Base-by-base conservation (phyloP, 1,284 basidiomycete species). In the Moesziomyces antarcticus region DNA sequence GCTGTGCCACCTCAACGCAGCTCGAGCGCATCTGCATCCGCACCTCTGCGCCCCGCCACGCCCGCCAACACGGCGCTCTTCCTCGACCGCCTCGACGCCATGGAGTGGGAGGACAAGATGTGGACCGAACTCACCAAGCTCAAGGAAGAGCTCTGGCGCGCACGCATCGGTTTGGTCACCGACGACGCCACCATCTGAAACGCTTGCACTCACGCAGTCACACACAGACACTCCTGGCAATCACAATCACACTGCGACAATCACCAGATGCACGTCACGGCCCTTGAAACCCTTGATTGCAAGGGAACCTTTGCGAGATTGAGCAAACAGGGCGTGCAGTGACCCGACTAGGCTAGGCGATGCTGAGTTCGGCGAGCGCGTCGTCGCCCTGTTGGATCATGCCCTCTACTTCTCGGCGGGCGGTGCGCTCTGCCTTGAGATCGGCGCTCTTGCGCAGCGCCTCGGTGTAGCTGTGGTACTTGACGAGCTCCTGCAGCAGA, bases 391-490 rank as follows among this genome's bases (percentile, higher is more conserved):
- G 56, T 50, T 58, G 50, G 20, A 79, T 65, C 68, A 72, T 72
- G 18, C 54, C 56, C 20, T 79, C 71, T 1, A 79, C 63, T 48
- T 72, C 72, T n/a, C 67, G 44, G 46, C 61, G 65, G 1, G 49
- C 75, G 27, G 56, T 57, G 41, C 67, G 67, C 18, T 79, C 75
- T 3, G 64, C 66, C 46, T 68, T 68, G 7, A 67, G 22, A 35
- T 74, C 61, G 18, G 41, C 55, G 40, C 75, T 70, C 20, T 43
- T 45, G 22, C 35, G 51, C 18, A 99, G 87, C 8, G 92, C 92
- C 69, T 97, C 93, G 63, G 94, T 90, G 84, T 99, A 99, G n/a
- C 91, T 92, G 55, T 93, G 90, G 85, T 97, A 99, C 84, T 98
- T 98, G 83, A 94, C 92, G 50, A 94, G 92, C 85, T 99, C 96